Evolutionary conservation across 495 filamentous ascomycete genomes (phyloP).

Genomic region (Podospora pseudocomata): DNA sequence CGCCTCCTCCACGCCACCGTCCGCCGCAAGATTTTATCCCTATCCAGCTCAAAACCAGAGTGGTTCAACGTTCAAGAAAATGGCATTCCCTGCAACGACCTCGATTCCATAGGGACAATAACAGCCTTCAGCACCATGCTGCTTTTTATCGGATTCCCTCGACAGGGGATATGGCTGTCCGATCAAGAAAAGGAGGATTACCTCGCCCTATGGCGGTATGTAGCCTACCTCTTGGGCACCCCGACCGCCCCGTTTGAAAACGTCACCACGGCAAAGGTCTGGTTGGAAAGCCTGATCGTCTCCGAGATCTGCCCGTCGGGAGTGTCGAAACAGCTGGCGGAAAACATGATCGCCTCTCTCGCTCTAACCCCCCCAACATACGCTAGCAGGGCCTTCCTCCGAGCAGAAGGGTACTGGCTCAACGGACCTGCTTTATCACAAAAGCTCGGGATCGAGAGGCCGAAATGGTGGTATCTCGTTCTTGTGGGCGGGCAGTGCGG

Average conservation of each 20-base stretch:
- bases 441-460: constrained; percentile 54
- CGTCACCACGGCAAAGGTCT: constrained; percentile 50
- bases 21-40: constrained; percentile 55
- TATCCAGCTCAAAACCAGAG: background rate
- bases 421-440: constrained; percentile 63
- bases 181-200: constrained; percentile 65
- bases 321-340: constrained; percentile 59
- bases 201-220: constrained; percentile 70
- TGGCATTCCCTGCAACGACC: constrained; percentile 70
- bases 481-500: constrained; percentile 66
- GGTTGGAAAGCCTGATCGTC: constrained; percentile 62
- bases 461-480: constrained; percentile 54
- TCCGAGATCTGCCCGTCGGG: constrained; percentile 62
- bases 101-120: constrained; percentile 71
- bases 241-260: constrained; percentile 57
- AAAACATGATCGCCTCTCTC: constrained; percentile 69
- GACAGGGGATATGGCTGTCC: constrained; percentile 65
- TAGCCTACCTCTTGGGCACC: constrained; percentile 67
- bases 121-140: constrained; percentile 62
- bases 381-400: constrained; percentile 58
- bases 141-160: constrained; percentile 65
- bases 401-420: constrained; percentile 64
- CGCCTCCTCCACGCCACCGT: constrained; percentile 72
- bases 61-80: constrained; percentile 18
- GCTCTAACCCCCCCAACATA: constrained; percentile 60